phyloP scores from a whole-genome alignment of 352 stramenopile genomes.

The Thalassiosira hispida region DNA sequence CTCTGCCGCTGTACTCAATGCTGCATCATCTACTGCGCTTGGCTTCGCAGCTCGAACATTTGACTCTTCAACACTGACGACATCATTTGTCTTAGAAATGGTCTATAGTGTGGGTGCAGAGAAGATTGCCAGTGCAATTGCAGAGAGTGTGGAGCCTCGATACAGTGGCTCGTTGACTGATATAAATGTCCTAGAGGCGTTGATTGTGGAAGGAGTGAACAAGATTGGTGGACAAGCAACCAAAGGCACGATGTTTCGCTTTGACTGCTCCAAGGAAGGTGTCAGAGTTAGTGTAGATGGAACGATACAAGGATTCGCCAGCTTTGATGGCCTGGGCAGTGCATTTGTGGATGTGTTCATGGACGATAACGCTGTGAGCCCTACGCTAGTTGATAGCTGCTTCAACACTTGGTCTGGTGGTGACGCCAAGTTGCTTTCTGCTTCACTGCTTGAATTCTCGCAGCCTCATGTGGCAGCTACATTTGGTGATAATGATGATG shows the following conservation, averaged over 20 bases:
- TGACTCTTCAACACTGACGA: not conserved
- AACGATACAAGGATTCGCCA: not conserved
- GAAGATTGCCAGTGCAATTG: slow-evolving; percentile 10
- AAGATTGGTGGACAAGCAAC: not conserved
- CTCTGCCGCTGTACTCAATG: not conserved
- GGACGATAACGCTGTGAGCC: slow-evolving; percentile 11
- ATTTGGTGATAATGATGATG: no score
- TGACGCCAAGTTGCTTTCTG: not conserved
- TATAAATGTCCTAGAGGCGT: not conserved
- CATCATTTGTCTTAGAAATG: not conserved
- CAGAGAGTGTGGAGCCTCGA: slow-evolving; percentile 1
- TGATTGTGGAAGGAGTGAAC: slow-evolving; percentile 1
- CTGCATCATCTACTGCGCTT: not conserved
- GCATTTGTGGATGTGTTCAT: slow-evolving; percentile 10
- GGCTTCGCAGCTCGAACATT: not conserved
- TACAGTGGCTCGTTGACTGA: not conserved
- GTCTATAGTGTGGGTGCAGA: not conserved
- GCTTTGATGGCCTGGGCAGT: not conserved
- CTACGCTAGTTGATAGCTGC: not conserved
- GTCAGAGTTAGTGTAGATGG: not conserved
- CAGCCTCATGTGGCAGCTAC: no score
- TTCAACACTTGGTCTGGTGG: not conserved
- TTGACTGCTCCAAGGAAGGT: slow-evolving; percentile 8
- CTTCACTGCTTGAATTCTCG: not conserved
- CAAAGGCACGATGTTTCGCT: slow-evolving; percentile 2